These are phyloP conservation scores for Pistacia vera DNA, from an alignment of 345 rosid genomes.

Conservation along the genomic window DNA sequence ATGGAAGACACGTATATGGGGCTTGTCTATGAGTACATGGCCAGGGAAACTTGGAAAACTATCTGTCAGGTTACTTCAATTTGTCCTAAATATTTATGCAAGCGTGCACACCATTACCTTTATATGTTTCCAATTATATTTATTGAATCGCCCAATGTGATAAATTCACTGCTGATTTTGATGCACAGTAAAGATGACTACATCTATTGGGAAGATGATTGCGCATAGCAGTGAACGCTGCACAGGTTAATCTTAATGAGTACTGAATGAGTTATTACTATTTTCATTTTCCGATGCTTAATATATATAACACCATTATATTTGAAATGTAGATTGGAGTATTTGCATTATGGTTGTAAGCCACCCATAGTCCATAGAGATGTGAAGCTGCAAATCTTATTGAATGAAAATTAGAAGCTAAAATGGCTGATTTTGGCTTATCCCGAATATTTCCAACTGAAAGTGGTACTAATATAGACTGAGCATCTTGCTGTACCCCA, in stretches of 20 bases:
- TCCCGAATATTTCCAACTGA: no score
- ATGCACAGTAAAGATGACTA: slow-evolving; percentile 30
- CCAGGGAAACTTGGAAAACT: slow-evolving; percentile 49
- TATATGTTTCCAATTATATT: no score
- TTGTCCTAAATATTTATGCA: no score
- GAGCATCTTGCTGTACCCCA: no score
- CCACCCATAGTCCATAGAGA: slow-evolving; percentile 65
- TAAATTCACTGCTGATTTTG: no score
- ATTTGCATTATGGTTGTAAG: slow-evolving; percentile 62
- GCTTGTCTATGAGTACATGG: slow-evolving; percentile 63
- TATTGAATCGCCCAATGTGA: no score
- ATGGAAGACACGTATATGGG: slow-evolving; percentile 38
- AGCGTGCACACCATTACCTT: no score
- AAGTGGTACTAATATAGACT: no score
- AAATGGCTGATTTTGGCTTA: slow-evolving; percentile 62
- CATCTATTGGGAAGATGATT: slow-evolving; percentile 46
- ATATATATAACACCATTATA: no score
- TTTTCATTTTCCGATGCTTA: no score
- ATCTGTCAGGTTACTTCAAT: slow-evolving; percentile 37
- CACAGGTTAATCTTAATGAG: no score
- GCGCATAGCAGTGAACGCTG: slow-evolving; percentile 51
- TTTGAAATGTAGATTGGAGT: slow-evolving; percentile 48
- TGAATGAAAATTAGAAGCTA: slow-evolving; percentile 51
- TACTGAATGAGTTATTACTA: no score
- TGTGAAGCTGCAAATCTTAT: slow-evolving; percentile 51